Evolutionary conservation across 176 grass and related monocot species (phyloP).

Genomic region (Musa troglodytarum): DNA sequence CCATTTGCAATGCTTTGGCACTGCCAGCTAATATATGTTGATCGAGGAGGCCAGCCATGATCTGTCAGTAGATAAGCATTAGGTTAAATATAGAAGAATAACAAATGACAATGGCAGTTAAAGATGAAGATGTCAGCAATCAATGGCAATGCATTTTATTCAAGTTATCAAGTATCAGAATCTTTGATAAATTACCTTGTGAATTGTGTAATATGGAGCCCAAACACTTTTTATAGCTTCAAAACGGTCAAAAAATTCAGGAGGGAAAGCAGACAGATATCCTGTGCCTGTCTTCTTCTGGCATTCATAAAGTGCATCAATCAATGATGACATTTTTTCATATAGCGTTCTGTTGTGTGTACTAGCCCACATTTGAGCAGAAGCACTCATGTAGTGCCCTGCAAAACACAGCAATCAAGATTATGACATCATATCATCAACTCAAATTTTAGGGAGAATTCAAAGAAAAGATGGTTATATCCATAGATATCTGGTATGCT

Average conservation of each 20-base stretch:
- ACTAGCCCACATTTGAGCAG: constrained; percentile 83
- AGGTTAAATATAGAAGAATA: background rate
- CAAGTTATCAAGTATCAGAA: background rate
- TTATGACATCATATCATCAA: no score
- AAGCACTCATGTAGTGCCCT: constrained; percentile 93
- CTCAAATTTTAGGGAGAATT: no score
- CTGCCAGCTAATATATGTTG: constrained; percentile 60
- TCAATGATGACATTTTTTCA: constrained; percentile 50
- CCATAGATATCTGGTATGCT: background rate
- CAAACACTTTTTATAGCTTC: constrained; percentile 73
- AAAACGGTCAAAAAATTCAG: constrained; percentile 88
- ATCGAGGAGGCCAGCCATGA: constrained; percentile 89
- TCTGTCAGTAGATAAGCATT: constrained; percentile 34
- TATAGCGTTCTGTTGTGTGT: constrained; percentile 64
- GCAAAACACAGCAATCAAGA: background rate
- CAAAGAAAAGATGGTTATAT: background rate
- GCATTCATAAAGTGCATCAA: constrained; percentile 58
- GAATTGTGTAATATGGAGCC: constrained; percentile 97
- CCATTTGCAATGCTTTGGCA: constrained; percentile 48
- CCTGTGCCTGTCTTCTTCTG: constrained; percentile 59
- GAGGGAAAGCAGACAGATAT: constrained; percentile 95
- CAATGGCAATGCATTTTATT: no score
- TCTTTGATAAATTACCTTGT: constrained; percentile 41
- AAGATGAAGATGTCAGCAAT: background rate
- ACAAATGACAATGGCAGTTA: no score